Conservation (phyloP, 2,329 filamentous ascomycete genomes). For the Xylariaceae sp. region DNA sequence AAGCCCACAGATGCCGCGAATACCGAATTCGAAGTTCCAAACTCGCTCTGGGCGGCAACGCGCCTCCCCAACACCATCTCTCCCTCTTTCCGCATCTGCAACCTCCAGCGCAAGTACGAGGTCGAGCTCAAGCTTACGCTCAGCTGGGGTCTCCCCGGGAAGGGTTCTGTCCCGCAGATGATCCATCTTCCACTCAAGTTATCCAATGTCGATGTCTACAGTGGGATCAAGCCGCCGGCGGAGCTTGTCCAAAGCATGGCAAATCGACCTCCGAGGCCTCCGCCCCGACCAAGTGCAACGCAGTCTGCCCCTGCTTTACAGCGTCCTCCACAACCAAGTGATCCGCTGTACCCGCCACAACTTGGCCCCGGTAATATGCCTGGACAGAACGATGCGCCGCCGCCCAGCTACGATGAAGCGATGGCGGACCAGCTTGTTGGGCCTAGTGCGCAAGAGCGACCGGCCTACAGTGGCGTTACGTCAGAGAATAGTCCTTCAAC, state of each 20-base stretch:
- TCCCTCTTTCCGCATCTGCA: slow-evolving; percentile 85
- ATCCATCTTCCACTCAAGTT: slow-evolving; percentile 77
- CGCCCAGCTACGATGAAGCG: slow-evolving; percentile 91
- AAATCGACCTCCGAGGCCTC: slow-evolving; percentile 32
- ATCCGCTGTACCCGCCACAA: slow-evolving; percentile 57
- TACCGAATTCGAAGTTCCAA: slow-evolving; percentile 66
- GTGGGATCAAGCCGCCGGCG: slow-evolving; percentile 77
- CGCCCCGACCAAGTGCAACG: slow-evolving; percentile 30
- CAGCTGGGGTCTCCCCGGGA: slow-evolving; percentile 53
- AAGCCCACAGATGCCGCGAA: slow-evolving; percentile 52
- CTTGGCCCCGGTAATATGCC: slow-evolving; percentile 41
- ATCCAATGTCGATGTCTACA: slow-evolving; percentile 71
- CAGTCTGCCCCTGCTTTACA: slow-evolving; percentile 6
- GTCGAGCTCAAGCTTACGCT: slow-evolving; percentile 78
- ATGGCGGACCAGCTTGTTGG: slow-evolving; percentile 70
- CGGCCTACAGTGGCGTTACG: slow-evolving; percentile 63
- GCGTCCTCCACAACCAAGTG: slow-evolving; percentile 26
- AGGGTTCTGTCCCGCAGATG: slow-evolving; percentile 52
- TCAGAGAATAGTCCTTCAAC: slow-evolving; percentile 56
- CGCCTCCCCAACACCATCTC: slow-evolving; percentile 80
- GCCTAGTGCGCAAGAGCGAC: slow-evolving; percentile 52
- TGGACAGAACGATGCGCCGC: slow-evolving; percentile 72
- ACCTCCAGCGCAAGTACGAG: slow-evolving; percentile 76
- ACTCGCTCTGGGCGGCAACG: slow-evolving; percentile 66
- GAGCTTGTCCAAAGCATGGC: slow-evolving; percentile 58